Evolutionary conservation across 1,139 yeast species (phyloP).

Genomic region (Pichia sp.): DNA sequence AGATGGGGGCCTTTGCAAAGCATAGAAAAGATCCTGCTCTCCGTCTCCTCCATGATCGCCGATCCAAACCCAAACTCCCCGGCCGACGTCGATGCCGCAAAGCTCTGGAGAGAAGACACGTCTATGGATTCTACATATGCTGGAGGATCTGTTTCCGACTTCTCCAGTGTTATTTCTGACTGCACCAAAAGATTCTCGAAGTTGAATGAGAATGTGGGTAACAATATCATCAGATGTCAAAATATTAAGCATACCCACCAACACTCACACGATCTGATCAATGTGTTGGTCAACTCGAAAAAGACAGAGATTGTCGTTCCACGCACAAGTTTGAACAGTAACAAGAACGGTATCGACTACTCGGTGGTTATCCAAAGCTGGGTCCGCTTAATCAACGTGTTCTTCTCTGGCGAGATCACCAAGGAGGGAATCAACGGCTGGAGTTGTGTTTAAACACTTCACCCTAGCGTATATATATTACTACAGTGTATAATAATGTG

Average conservation of each 20-base stretch:
- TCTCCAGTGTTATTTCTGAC: constrained; percentile 3
- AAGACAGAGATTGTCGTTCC: constrained; percentile 15
- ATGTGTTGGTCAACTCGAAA: constrained; percentile 3
- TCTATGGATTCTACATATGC: too few species aligned
- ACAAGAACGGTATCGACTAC: constrained; percentile 15
- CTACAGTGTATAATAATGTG: neutral
- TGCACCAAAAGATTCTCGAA: constrained; percentile 15
- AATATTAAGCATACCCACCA: constrained; percentile 16
- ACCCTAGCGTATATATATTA: too few species aligned
- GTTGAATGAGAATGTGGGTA: constrained; percentile 15
- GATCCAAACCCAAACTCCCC: constrained; percentile 98
- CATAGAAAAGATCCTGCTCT: constrained; percentile 87
- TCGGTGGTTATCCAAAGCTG: constrained; percentile 17
- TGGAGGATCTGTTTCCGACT: too few species aligned
- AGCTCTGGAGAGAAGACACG: constrained; percentile 88
- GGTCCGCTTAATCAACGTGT: constrained; percentile 16
- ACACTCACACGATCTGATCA: constrained; percentile 11
- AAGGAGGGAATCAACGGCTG: constrained; percentile 22
- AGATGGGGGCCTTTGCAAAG: constrained; percentile 99
- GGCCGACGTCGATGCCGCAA: constrained; percentile 95
- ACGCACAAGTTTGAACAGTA: constrained; percentile 12
- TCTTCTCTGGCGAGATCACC: constrained; percentile 15
- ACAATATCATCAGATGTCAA: constrained; percentile 16
- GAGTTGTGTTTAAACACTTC: constrained; percentile 11
- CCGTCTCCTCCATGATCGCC: constrained; percentile 95